A percentile compares a stretch with the other conserved stretches of the same genome.
Evolutionary conservation across 129 eudicot genomes (phyloP).

Genomic region (Lonicera japonica): DNA sequence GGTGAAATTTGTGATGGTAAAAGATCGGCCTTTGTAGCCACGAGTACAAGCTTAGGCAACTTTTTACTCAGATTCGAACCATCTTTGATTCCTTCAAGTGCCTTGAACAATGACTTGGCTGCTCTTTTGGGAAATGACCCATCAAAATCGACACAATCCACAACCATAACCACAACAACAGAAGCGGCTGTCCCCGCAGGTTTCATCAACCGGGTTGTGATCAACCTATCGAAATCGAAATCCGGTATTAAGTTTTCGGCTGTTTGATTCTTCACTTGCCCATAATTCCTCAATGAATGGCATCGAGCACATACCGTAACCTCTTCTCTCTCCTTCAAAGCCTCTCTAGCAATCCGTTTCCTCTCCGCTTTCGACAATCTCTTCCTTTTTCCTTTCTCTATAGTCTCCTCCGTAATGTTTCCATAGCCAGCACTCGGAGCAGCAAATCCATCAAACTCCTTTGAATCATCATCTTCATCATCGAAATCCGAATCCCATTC

Average conservation of each 20-base stretch:
- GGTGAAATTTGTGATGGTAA: conserved; percentile 93
- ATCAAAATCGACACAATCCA: conserved; percentile 95
- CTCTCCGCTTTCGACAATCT: conserved; percentile 73
- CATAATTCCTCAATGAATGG: conserved; percentile 84
- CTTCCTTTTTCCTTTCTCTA: conserved; percentile 50
- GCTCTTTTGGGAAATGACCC: conserved; percentile 97
- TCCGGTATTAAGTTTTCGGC: conserved; percentile 95
- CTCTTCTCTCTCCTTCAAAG: conserved; percentile 56
- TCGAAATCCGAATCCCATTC: conserved; percentile 59
- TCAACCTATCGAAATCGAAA: conserved; percentile 81
- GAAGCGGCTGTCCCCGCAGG: conserved; percentile 74
- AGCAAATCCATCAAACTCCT: conserved; percentile 62
- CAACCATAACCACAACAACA: conserved; percentile 88
- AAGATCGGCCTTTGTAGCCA: conserved; percentile 92
- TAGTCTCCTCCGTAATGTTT: conserved; percentile 63
- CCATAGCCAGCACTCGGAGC: conserved; percentile 85
- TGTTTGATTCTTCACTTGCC: conserved; percentile 77
- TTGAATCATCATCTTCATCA: conserved; percentile 43
- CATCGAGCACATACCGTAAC: conserved; percentile 94
- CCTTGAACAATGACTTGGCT: conserved; percentile 72
- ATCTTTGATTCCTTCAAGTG: conserved; percentile 41
- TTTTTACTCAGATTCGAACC: conserved; percentile 43
- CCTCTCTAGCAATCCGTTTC: conserved; percentile 64
- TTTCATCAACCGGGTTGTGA: conserved; percentile 75
- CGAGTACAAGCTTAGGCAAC: conserved; percentile 83